Evolutionary conservation across 164 flowering plant genomes (phyloP).

Genomic region (Saururus chinensis): DNA sequence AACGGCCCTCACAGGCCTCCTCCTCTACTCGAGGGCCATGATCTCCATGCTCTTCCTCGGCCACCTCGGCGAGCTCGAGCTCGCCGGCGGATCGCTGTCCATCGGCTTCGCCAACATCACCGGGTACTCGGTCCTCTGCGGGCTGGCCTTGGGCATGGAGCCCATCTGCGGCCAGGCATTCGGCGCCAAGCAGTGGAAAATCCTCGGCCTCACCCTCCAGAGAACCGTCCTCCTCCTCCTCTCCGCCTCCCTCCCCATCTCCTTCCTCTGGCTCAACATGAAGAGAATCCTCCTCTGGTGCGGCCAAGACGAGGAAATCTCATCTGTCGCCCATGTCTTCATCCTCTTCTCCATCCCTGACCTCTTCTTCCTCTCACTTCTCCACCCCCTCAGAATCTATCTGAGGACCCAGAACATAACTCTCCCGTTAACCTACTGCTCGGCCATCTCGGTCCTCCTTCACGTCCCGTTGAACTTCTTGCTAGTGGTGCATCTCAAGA

Average conservation of each 20-base stretch:
- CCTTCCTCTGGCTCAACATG: slow-evolving; percentile 89
- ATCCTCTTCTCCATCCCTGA: slow-evolving; percentile 79
- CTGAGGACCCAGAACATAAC: slow-evolving; percentile 75
- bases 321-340: slow-evolving; percentile 56
- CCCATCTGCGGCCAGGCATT: slow-evolving; percentile 95
- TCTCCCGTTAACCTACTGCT: slow-evolving; percentile 70
- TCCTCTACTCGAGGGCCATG: slow-evolving; percentile 79
- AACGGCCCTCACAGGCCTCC: slow-evolving; percentile 61
- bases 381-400: slow-evolving; percentile 83
- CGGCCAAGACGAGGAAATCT: slow-evolving; percentile 67
- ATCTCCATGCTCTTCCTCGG: slow-evolving; percentile 93
- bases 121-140: slow-evolving; percentile 89
- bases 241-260: slow-evolving; percentile 64
- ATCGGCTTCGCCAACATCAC: slow-evolving; percentile 93
- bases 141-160: slow-evolving; percentile 97
- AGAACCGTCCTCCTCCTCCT: slow-evolving; percentile 78
- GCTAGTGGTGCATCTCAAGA: slow-evolving; percentile 51
- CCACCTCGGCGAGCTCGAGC: slow-evolving; percentile 80
- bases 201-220: slow-evolving; percentile 67
- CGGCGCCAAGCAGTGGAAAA: slow-evolving; percentile 71
- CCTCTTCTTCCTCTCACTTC: slow-evolving; percentile 75
- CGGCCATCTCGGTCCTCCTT: slow-evolving; percentile 66
- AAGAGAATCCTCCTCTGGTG: slow-evolving; percentile 59
- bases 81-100: slow-evolving; percentile 85
- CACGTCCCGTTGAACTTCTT: slow-evolving; percentile 79